Evolutionary conservation across 768 basidiomycete species (phyloP).

Genomic region (Coprinellus micaceus): DNA sequence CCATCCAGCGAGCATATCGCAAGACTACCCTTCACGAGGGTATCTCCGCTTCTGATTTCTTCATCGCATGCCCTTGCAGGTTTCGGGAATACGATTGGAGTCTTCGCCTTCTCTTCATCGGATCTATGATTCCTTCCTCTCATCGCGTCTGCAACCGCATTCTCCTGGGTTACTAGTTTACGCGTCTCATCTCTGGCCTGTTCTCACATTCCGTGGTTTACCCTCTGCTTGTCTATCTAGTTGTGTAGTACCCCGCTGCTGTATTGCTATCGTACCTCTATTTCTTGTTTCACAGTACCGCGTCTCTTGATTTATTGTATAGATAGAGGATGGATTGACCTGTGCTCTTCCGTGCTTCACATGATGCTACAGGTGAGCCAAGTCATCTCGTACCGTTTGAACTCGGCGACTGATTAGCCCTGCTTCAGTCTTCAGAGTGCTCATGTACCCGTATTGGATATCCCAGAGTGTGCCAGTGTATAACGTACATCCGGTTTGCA

Average conservation of each 20-base stretch:
- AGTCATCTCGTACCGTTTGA: too few species aligned
- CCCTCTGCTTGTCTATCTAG: not conserved
- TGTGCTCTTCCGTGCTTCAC: too few species aligned
- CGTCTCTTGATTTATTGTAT: not conserved
- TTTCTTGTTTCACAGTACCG: too few species aligned
- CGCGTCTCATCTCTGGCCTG: not conserved
- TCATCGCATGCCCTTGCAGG: conserved; percentile 59
- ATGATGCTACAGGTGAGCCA: too few species aligned
- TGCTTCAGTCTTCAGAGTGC: too few species aligned
- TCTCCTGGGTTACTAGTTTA: not conserved
- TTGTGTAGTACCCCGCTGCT: conserved; percentile 7
- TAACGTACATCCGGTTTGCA: too few species aligned
- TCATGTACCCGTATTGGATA: too few species aligned
- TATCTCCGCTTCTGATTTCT: conserved; percentile 53
- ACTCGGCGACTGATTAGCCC: too few species aligned
- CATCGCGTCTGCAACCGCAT: not conserved
- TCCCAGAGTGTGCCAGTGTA: too few species aligned
- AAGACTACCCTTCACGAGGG: conserved; percentile 77
- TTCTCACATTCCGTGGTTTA: too few species aligned
- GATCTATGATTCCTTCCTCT: conserved; percentile 4
- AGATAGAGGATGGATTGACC: not conserved
- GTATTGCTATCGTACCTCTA: conserved; percentile 5
- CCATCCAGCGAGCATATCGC: conserved; percentile 35
- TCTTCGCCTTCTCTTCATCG: conserved; percentile 42
- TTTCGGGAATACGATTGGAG: conserved; percentile 74